Conservation (phyloP, 2,329 filamentous ascomycete species). For the Alternaria burnsii region DNA sequence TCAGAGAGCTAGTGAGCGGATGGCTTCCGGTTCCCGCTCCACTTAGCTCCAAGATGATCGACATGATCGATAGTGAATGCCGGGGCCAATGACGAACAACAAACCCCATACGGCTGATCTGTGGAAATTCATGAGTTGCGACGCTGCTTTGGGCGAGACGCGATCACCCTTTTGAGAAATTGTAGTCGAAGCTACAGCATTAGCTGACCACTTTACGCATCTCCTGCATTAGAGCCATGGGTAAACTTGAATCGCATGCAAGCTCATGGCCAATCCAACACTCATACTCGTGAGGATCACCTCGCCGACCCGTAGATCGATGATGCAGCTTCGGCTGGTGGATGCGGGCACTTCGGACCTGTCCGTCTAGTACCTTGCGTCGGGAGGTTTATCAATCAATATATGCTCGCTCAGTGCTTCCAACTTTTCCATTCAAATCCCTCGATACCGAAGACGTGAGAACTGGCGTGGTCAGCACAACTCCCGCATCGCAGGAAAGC, state of each 20-base stretch:
- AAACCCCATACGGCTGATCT: slow-evolving; percentile 17
- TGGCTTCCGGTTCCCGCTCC: slow-evolving; percentile 9
- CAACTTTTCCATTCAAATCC: not conserved
- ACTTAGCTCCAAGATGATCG: slow-evolving; percentile 24
- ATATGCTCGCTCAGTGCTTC: not conserved
- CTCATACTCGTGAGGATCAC: slow-evolving; percentile 1
- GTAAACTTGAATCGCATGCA: slow-evolving; percentile 12
- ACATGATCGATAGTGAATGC: slow-evolving; percentile 19
- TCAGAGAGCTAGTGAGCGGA: not conserved
- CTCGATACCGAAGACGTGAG: slow-evolving; percentile 5
- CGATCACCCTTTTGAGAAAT: slow-evolving; percentile 10
- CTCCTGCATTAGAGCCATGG: slow-evolving; percentile 13
- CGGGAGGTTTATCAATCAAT: slow-evolving; percentile 7
- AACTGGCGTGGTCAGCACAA: slow-evolving; percentile 21
- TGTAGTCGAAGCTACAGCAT: slow-evolving; percentile 8
- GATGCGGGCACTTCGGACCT: slow-evolving; percentile 2
- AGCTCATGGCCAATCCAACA: not conserved
- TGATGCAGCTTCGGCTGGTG: slow-evolving; percentile 16
- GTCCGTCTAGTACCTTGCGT: not conserved
- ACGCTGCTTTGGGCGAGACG: slow-evolving; percentile 14
- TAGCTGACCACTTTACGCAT: slow-evolving; percentile 2
- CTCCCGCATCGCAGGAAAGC: slow-evolving; percentile 19
- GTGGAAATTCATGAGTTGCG: slow-evolving; percentile 1
- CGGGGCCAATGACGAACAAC: slow-evolving; percentile 24
- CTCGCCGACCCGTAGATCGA: slow-evolving; percentile 21